phyloP scores from a whole-genome alignment of 139 green algal genomes.

The Auxenochlorella protothecoides region DNA sequence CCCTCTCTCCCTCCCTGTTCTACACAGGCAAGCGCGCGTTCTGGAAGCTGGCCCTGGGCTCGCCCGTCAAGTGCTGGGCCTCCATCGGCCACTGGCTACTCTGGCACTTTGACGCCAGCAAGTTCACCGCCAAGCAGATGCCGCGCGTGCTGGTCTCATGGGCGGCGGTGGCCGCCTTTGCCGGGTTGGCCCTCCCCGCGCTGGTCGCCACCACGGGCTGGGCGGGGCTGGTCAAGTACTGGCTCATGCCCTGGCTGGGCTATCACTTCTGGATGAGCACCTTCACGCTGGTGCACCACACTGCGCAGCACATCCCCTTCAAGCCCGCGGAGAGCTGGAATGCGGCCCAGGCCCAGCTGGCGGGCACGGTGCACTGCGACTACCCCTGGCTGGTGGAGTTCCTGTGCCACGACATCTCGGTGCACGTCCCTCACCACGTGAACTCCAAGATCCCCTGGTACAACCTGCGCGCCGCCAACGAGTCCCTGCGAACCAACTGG shows the following conservation, averaged over 20 bases:
- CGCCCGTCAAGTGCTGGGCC: constrained; percentile 81
- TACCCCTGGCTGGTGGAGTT: constrained; percentile 90
- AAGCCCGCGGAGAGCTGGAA: constrained; percentile 83
- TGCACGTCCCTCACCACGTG: constrained; percentile 95
- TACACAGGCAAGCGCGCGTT: constrained; percentile 12
- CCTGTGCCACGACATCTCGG: constrained; percentile 92
- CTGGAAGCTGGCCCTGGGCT: constrained; percentile 74
- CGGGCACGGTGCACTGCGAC: constrained; percentile 94
- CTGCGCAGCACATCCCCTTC: constrained; percentile 96
- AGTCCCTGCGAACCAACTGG: constrained; percentile 71
- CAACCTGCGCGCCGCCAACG: constrained; percentile 68
- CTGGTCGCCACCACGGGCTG: constrained; percentile 62
- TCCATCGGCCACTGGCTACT: constrained; percentile 81
- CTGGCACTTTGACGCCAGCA: constrained; percentile 83
- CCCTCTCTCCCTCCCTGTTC: no score
- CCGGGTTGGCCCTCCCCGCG: constrained; percentile 47
- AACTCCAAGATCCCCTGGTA: constrained; percentile 90
- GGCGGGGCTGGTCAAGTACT: constrained; percentile 82
- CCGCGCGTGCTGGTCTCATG: constrained; percentile 63
- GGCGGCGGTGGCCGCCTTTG: constrained; percentile 59
- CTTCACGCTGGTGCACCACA: constrained; percentile 98
- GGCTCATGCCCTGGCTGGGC: constrained; percentile 94
- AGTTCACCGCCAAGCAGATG: constrained; percentile 76
- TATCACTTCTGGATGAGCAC: constrained; percentile 99
- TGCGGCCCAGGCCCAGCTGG: constrained; percentile 77